Evolutionary conservation across 805 yeast species (phyloP).

Genomic region (Kuraishia piskuri): DNA sequence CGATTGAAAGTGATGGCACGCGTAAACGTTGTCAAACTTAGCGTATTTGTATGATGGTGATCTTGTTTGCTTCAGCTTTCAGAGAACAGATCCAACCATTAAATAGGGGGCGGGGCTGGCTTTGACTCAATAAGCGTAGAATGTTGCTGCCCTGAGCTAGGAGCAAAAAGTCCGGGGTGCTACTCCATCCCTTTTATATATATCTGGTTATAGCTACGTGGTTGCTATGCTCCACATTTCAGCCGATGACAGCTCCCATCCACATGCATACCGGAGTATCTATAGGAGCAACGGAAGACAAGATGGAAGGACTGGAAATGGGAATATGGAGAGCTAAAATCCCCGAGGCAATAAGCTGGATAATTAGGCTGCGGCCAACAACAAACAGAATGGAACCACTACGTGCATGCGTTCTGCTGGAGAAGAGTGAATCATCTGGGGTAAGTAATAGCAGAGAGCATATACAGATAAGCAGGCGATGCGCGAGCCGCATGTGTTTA

Average conservation of each 20-base stretch:
- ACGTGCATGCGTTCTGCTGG: neutral
- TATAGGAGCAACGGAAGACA: neutral
- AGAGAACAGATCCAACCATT: neutral
- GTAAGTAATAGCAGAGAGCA: neutral
- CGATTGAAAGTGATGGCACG: too few species aligned
- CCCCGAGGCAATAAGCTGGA: neutral
- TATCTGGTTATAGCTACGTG: neutral
- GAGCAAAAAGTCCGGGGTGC: neutral
- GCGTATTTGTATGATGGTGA: neutral
- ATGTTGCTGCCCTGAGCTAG: neutral
- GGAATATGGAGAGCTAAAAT: neutral
- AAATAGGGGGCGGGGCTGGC: too few species aligned
- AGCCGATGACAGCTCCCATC: neutral
- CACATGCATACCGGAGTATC: neutral
- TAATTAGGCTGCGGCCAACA: neutral
- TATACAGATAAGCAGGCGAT: neutral
- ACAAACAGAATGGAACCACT: neutral
- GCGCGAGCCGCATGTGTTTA: neutral
- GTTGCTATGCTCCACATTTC: neutral
- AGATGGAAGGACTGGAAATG: neutral
- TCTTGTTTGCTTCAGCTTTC: neutral
- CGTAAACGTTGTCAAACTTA: neutral
- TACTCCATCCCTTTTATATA: neutral
- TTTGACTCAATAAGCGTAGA: neutral
- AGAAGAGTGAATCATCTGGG: neutral